These are phyloP conservation scores for Stentor coeruleus DNA, from an alignment of 73 alveolate species.

Conservation along the genomic window DNA sequence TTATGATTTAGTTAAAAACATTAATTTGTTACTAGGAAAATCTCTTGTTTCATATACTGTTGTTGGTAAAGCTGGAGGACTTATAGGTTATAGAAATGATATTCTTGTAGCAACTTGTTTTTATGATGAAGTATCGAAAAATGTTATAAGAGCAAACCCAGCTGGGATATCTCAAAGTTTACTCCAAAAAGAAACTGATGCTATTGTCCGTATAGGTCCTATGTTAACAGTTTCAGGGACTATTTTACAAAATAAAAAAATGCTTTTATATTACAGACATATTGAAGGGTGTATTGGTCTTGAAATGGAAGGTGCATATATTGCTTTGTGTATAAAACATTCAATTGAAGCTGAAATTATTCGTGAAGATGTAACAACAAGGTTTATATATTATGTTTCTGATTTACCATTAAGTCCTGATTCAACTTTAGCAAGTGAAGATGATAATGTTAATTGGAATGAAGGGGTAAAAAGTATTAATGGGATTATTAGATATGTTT, in stretches of 20 bases:
- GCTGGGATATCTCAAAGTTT: background rate
- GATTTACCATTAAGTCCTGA: slow-evolving; percentile 13
- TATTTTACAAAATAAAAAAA: background rate
- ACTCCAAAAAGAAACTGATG: background rate
- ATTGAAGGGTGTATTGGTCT: slow-evolving; percentile 10
- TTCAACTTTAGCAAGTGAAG: slow-evolving; percentile 8
- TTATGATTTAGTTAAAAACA: background rate
- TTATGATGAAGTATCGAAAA: background rate
- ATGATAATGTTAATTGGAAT: slow-evolving; percentile 1
- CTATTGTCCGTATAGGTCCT: background rate
- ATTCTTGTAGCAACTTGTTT: slow-evolving; percentile 2
- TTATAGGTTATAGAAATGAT: slow-evolving; percentile 1
- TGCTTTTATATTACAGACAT: background rate
- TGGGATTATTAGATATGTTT: background rate
- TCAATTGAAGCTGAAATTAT: slow-evolving; percentile 3
- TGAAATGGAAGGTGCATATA: slow-evolving; percentile 23
- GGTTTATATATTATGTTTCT: slow-evolving; percentile 14
- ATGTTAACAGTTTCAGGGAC: slow-evolving; percentile 14
- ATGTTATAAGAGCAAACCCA: slow-evolving; percentile 10
- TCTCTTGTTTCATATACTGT: background rate
- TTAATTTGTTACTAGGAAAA: background rate
- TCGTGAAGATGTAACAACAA: slow-evolving; percentile 5
- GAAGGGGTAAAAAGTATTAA: background rate
- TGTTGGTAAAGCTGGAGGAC: slow-evolving; percentile 23
- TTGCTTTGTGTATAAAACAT: background rate